Conservation (phyloP, 2,329 filamentous ascomycete genomes). For the Fusarium praegraminearum region DNA sequence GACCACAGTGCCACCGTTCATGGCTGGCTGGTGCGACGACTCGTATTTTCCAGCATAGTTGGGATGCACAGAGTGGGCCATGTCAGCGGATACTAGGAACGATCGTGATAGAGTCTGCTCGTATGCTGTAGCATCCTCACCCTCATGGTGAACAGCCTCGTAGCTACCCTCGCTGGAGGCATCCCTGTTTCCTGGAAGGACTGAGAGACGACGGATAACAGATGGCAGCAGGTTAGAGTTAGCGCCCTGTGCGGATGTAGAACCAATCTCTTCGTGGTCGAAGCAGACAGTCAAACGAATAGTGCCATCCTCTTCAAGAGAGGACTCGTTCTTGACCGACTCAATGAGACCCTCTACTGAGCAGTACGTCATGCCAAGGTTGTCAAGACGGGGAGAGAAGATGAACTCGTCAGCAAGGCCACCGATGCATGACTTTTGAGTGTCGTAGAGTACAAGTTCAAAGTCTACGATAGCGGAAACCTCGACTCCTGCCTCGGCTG, state of each 20-base stretch:
- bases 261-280: conserved; percentile 98
- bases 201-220: conserved; percentile 86
- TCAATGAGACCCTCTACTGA: conserved; percentile 86
- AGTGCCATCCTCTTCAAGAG: conserved; percentile 79
- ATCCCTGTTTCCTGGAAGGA: conserved; percentile 75
- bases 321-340: conserved; percentile 73
- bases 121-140: conserved; percentile 81
- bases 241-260: conserved; percentile 90
- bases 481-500: conserved; percentile 78
- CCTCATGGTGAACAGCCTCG: conserved; percentile 68
- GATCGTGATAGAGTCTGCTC: conserved; percentile 93
- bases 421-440: conserved; percentile 88
- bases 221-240: conserved; percentile 91
- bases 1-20: conserved; percentile 97
- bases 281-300: conserved; percentile 96
- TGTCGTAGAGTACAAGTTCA: conserved; percentile 96
- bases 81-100: conserved; percentile 95
- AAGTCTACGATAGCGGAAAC: conserved; percentile 87
- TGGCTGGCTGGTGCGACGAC: conserved; percentile 87
- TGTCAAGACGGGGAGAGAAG: conserved; percentile 95
- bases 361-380: conserved; percentile 96
- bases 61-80: conserved; percentile 96
- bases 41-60: conserved; percentile 97
- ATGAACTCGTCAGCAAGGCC: conserved; percentile 94
- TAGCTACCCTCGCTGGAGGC: conserved; percentile 73